These are phyloP conservation scores for Trichoderma sp. DNA, from an alignment of 2,329 filamentous ascomycete species.

Conservation along the genomic window DNA sequence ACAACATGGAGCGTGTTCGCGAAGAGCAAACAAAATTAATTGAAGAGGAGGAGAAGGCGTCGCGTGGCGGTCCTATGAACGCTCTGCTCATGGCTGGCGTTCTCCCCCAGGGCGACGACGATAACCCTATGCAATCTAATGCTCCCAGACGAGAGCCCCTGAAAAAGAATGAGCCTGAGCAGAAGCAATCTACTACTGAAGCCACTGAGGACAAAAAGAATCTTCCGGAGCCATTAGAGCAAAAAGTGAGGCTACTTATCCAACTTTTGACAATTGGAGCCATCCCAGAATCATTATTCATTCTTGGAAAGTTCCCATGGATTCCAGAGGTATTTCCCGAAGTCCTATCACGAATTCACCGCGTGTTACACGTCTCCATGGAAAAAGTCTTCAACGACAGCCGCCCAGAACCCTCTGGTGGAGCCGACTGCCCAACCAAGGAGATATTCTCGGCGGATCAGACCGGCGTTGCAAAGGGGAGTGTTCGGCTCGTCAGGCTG, in stretches of 20 bases:
- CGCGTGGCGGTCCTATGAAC: slow-evolving; percentile 72
- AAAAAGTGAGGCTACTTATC: slow-evolving; percentile 82
- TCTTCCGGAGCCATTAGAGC: slow-evolving; percentile 74
- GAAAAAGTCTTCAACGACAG: slow-evolving; percentile 66
- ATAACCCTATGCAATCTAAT: slow-evolving; percentile 55
- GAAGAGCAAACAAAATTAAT: slow-evolving; percentile 73
- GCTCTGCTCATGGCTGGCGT: slow-evolving; percentile 85
- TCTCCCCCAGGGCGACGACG: slow-evolving; percentile 68
- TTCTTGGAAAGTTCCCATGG: slow-evolving; percentile 92
- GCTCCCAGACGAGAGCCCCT: slow-evolving; percentile 52
- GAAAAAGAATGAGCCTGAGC: slow-evolving; percentile 53
- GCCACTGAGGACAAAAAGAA: slow-evolving; percentile 51
- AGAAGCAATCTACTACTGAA: slow-evolving; percentile 49
- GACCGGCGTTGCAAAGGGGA: slow-evolving; percentile 67
- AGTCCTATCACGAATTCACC: slow-evolving; percentile 76
- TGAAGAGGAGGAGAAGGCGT: slow-evolving; percentile 72
- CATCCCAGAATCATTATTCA: slow-evolving; percentile 87
- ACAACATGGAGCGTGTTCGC: slow-evolving; percentile 75
- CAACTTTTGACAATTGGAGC: slow-evolving; percentile 89
- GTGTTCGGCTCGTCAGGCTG: slow-evolving; percentile 61
- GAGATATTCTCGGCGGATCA: slow-evolving; percentile 59
- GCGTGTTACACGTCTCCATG: slow-evolving; percentile 80
- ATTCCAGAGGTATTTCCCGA: slow-evolving; percentile 83
- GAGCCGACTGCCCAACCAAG: slow-evolving; percentile 45
- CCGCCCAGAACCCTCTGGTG: slow-evolving; percentile 36